Percentiles rank a stretch among this genome's conserved stretches.
Conservation (phyloP, 306 rosid genomes). For the Canavalia ensiformis region DNA sequence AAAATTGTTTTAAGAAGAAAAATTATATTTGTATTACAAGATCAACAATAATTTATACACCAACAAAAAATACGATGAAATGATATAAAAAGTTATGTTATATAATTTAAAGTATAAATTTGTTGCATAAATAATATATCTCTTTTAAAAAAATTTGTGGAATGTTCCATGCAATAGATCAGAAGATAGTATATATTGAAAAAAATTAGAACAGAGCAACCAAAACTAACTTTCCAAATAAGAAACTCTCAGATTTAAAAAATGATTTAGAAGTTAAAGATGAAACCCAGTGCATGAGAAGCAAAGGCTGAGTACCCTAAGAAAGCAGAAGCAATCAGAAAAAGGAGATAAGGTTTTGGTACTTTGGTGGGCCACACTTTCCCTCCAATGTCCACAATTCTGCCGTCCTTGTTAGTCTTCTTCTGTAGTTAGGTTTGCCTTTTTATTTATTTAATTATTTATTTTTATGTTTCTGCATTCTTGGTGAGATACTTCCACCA, state of each 20-base stretch:
- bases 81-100: too few relatives aligned
- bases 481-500: constrained; percentile 42
- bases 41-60: too few relatives aligned
- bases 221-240: background rate
- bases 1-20: too few relatives aligned
- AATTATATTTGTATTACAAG: too few relatives aligned
- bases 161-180: too few relatives aligned
- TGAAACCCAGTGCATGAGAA: background rate
- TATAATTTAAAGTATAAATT: too few relatives aligned
- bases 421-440: constrained; percentile 34
- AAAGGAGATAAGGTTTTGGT: constrained; percentile 42
- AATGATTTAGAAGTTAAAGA: background rate
- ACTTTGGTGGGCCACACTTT: constrained; percentile 52
- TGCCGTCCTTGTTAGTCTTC: constrained; percentile 40
- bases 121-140: too few relatives aligned
- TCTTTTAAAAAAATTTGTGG: too few relatives aligned
- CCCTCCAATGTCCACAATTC: constrained; percentile 41
- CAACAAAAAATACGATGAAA: too few relatives aligned
- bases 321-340: constrained; percentile 11
- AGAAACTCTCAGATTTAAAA: background rate
- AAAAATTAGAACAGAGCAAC: background rate
- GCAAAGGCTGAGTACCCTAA: constrained; percentile 29
- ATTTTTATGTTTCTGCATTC: background rate
- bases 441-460: background rate
- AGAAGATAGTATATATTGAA: too few relatives aligned